Conservation (phyloP, 2,329 filamentous ascomycete genomes). For the Fusarium sp. region DNA sequence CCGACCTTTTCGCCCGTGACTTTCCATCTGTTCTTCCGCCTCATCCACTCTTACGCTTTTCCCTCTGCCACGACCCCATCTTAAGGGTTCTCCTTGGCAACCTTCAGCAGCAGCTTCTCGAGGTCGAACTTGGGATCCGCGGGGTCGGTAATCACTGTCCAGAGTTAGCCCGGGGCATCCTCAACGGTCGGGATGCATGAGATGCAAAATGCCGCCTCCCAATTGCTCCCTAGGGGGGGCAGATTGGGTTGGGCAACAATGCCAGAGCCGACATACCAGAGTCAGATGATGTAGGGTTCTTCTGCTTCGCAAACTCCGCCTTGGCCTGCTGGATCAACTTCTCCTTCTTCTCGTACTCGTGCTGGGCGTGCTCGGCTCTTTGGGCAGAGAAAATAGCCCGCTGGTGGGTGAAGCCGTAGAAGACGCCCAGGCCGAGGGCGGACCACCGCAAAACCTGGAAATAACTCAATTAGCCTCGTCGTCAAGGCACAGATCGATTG, state of each 20-base stretch:
- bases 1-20: conserved; percentile 40
- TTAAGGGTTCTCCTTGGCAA: conserved; percentile 67
- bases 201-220: conserved; percentile 14
- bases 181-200: conserved; percentile 1
- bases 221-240: conserved; percentile 20
- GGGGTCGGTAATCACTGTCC: conserved; percentile 66
- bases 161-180: conserved; percentile 36
- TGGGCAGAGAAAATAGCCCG: conserved; percentile 79
- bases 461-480: conserved; percentile 45
- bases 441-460: conserved; percentile 95
- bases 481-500: conserved; percentile 22
- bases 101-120: conserved; percentile 81
- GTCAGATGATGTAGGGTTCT: conserved; percentile 63
- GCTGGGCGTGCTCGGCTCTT: conserved; percentile 76
- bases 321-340: conserved; percentile 93
- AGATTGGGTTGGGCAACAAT: conserved; percentile 1
- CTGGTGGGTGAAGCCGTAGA: conserved; percentile 98
- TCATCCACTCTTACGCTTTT: conserved; percentile 37
- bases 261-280: conserved; percentile 45
- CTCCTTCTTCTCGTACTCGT: conserved; percentile 91
- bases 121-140: conserved; percentile 93
- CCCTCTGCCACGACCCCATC: conserved; percentile 27
- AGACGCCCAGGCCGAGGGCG: conserved; percentile 88
- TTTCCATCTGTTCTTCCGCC: conserved; percentile 42
- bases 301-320: conserved; percentile 84